phyloP scores from a whole-genome alignment of 495 filamentous ascomycete genomes.

The Glutinoglossum americanum region DNA sequence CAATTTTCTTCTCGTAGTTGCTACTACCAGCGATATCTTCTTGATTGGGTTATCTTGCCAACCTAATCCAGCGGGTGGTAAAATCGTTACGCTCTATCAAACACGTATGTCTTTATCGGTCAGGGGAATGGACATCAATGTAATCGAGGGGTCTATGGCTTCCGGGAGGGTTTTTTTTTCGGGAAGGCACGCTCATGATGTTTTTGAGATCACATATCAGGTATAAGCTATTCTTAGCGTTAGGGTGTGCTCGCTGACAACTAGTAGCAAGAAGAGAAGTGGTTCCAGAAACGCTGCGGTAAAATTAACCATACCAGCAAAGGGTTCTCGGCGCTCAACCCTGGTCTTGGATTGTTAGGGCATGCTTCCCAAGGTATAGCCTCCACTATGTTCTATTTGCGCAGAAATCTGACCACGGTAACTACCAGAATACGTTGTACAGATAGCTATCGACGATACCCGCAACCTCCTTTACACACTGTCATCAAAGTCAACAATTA shows the following conservation, averaged over 20 bases:
- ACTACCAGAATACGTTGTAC: conserved; percentile 33
- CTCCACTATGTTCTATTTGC: conserved; percentile 20
- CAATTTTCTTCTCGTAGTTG: conserved; percentile 69
- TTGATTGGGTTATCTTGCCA: conserved; percentile 57
- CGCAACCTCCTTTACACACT: conserved; percentile 78
- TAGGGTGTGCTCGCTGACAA: neutral
- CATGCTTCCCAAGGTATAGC: conserved; percentile 5
- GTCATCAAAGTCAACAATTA: conserved; percentile 62
- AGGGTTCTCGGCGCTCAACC: conserved; percentile 27
- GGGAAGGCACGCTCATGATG: conserved; percentile 56
- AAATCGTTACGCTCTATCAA: conserved; percentile 53
- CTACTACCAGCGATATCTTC: conserved; percentile 63
- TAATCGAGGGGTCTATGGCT: conserved; percentile 52
- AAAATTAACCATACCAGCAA: conserved; percentile 72
- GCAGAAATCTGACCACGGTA: conserved; percentile 17
- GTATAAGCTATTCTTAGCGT: neutral
- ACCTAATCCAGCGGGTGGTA: conserved; percentile 35
- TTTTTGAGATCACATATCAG: conserved; percentile 87
- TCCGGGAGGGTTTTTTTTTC: conserved; percentile 82
- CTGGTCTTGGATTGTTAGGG: neutral
- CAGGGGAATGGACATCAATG: conserved; percentile 45
- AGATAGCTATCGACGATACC: conserved; percentile 74
- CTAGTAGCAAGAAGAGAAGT: conserved; percentile 45
- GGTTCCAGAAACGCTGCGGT: conserved; percentile 66
- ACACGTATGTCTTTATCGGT: conserved; percentile 60